Base-by-base conservation (phyloP, 352 stramenopile genomes). In the Globisporangium perplexum region DNA sequence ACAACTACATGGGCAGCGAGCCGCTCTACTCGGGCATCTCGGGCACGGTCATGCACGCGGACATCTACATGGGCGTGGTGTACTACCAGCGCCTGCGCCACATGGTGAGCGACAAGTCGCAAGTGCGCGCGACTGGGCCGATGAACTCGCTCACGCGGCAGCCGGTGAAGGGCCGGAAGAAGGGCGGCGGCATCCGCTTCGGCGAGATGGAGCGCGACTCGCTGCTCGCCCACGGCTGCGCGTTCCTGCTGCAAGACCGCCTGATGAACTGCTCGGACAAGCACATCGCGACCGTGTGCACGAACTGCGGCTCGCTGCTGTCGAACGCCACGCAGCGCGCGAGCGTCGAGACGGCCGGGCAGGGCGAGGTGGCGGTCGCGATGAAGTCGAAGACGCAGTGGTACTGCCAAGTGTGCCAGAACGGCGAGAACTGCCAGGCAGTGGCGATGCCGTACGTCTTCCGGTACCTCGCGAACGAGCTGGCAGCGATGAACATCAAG, bases 101-200 rank as follows among this genome's bases (percentile, higher is more conserved):
- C 86, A 99, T 99, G 98, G 98, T 99, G 55, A 98, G 91, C 60
- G 98, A 99, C 82, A 99, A 99, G 86, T 98, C 86, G 52, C 98
- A 99, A 75, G 97, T 99, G 50, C 94, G 98, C 65, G 89, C 96
- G 5, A 99, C 96, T 31, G 98, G 98, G 12, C 94, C 96, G 35
- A 97, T 99, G 60, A 99, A 99, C 76, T 90, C 86, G 64, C 78
- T 99, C n/a, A 99, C 98, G 52, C 86, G 97, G 6, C 98, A 99
- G 77, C 98, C 98, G 0, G 96, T 99, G 41, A 99, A 99, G 76
- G 98, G 98, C 46, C 82, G 97, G 64, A 99, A 99, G 86, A 98
- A 98, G 62, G 91, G 97, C 60, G 98, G 97, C 69, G 97, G 97
- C 71, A 99, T 99, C 66, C 94, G 98, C 60, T 96, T 99, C 26